These are phyloP conservation scores for Phytophthora pisi DNA, from an alignment of 352 stramenopile genomes.

Conservation along the genomic window DNA sequence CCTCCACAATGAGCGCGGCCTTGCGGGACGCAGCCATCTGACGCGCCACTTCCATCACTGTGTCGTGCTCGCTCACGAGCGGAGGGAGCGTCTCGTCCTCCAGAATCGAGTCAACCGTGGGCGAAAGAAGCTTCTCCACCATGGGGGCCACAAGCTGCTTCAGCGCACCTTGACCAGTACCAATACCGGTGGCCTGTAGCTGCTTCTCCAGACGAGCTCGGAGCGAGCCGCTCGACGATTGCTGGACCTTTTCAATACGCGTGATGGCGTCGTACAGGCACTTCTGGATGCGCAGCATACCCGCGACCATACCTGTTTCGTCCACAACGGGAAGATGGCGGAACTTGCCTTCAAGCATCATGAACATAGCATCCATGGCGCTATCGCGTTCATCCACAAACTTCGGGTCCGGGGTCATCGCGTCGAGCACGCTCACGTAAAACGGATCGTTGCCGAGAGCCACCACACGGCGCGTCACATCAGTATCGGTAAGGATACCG, in stretches of 20 bases:
- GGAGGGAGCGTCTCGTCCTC: conserved; percentile 80
- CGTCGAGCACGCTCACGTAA: conserved; percentile 84
- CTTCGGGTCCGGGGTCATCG: conserved; percentile 88
- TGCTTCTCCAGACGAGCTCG: conserved; percentile 83
- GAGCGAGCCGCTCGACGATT: conserved; percentile 72
- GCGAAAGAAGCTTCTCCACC: conserved; percentile 88
- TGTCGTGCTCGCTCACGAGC: conserved; percentile 76
- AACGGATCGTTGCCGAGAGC: conserved; percentile 85
- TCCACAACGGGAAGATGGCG: conserved; percentile 97
- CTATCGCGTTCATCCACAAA: conserved; percentile 90
- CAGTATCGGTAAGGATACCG: conserved; percentile 96
- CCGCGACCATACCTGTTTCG: conserved; percentile 89
- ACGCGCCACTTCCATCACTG: conserved; percentile 85
- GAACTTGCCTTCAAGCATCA: conserved; percentile 93
- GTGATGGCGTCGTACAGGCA: conserved; percentile 98
- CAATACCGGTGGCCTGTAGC: conserved; percentile 66
- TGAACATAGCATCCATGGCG: conserved; percentile 92
- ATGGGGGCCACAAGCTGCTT: conserved; percentile 82
- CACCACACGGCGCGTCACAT: conserved; percentile 87
- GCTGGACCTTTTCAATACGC: conserved; percentile 93
- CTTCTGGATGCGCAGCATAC: conserved; percentile 98
- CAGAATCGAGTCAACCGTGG: conserved; percentile 82
- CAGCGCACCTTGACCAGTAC: conserved; percentile 61
- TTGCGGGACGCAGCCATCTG: conserved; percentile 88
- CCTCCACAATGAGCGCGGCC: conserved; percentile 82